These are phyloP conservation scores for Glycine soja DNA, from an alignment of 306 rosid genomes.

Conservation along the genomic window DNA sequence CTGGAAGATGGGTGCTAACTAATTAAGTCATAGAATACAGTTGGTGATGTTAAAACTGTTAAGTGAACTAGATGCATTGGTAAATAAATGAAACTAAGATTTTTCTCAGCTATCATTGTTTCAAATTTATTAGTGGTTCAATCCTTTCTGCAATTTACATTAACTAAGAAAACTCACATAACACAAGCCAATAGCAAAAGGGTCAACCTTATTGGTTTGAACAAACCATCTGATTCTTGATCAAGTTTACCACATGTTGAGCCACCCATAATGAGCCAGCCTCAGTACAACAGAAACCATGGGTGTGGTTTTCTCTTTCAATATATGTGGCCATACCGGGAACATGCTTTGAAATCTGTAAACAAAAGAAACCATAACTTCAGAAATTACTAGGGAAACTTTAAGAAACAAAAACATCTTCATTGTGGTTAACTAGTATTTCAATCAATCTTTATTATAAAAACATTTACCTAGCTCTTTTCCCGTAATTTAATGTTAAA, in stretches of 20 bases:
- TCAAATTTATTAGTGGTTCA: constrained; percentile 18
- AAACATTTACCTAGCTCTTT: not conserved
- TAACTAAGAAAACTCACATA: constrained; percentile 33
- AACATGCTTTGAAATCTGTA: constrained; percentile 76
- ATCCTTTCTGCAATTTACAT: constrained; percentile 8
- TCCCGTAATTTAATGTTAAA: constrained; percentile 30
- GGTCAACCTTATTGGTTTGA: constrained; percentile 48
- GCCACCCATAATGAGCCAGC: constrained; percentile 91
- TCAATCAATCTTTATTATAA: constrained; percentile 14
- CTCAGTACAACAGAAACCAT: constrained; percentile 79
- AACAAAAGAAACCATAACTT: constrained; percentile 43
- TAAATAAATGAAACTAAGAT: not conserved
- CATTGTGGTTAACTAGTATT: constrained; percentile 35
- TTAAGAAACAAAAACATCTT: constrained; percentile 14
- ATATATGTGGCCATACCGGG: constrained; percentile 64
- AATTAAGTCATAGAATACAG: constrained; percentile 19
- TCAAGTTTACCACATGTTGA: constrained; percentile 71
- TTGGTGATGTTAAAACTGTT: not conserved
- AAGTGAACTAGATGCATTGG: constrained; percentile 12
- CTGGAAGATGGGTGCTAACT: constrained; percentile 1
- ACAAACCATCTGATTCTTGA: constrained; percentile 56
- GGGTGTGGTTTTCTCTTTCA: constrained; percentile 80
- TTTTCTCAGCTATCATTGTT: not conserved
- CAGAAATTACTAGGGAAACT: constrained; percentile 20
- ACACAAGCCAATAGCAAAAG: constrained; percentile 26